Base-by-base conservation (phyloP, 2,329 filamentous ascomycete species). In the Aspergillus sergii region DNA sequence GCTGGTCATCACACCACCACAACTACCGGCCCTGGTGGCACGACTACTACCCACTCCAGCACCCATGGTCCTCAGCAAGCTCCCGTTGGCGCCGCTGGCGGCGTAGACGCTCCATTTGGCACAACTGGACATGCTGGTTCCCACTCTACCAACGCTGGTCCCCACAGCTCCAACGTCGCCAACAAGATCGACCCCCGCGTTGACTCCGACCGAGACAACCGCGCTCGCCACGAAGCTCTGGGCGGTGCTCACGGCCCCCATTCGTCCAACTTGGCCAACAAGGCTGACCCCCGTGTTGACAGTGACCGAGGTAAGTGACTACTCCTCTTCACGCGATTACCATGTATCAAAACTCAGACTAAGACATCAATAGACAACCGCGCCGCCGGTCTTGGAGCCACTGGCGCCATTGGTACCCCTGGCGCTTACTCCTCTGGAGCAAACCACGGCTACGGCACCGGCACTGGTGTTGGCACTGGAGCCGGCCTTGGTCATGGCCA, bases 281-380 rank as follows among this genome's bases (percentile, higher is more conserved):
- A 83, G 39, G 70, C 73, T 2, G 85, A 87, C 66, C 85, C 85
- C 28, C 79, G 84, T 34, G 57, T 69, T 30, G 65, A 68, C 59
- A 64, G 61, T 32, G 61, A 66, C 43, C 43, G 48, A 51, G 65
- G 64, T 66, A 56, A n/a, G 59, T 64, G n/a, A 30, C 23, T 19
- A 26, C 3, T 32, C 26, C 2, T 28, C 26, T 10, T 1, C 11
- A 5, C 10, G 6, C 4, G 28, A 51, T 41, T 41, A 10, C 14
- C 39, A 32, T 10, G 12, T 32, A 14, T 21, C 48, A 28, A 36
- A 9, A 14, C 6, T 5, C 9, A 2, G 11, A 6, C 56, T 46
- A 58, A 58, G 32, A 3, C 7, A 55, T 16, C 19, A 43, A 2
- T n/a, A 64, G 63, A 66, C 56, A 66, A 58, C 62, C 61, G 64